These are phyloP conservation scores for Schoenoplectus tabernaemontani DNA, from an alignment of 202 grass and related monocot genomes.

Conservation along the genomic window DNA sequence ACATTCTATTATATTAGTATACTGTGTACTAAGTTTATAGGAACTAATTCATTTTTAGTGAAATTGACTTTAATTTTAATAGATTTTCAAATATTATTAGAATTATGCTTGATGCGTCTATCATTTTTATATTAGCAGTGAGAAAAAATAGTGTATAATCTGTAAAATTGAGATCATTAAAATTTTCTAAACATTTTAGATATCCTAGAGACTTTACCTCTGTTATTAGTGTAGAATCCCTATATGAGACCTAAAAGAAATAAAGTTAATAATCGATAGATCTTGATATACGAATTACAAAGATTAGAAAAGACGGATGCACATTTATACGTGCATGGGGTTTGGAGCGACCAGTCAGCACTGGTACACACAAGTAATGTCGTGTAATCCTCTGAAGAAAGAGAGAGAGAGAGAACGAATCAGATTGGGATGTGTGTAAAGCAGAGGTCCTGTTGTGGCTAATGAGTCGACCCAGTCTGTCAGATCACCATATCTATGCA, in stretches of 20 bases:
- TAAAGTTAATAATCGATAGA: background rate
- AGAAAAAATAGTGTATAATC: no score
- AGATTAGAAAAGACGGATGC: slow-evolving; percentile 15
- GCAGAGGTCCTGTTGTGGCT: background rate
- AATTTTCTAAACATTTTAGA: no score
- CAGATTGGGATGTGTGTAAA: slow-evolving; percentile 17
- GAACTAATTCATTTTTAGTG: no score
- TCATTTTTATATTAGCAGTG: no score
- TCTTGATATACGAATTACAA: slow-evolving; percentile 7
- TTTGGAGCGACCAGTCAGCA: slow-evolving; percentile 4
- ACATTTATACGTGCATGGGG: slow-evolving; percentile 6
- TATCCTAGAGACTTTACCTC: no score
- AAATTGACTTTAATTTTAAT: no score
- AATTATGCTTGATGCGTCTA: no score
- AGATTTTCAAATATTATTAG: no score
- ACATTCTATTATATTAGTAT: no score
- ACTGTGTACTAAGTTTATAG: no score
- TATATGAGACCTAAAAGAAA: slow-evolving; percentile 5
- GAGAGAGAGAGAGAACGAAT: background rate
- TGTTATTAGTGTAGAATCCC: slow-evolving; percentile 17
- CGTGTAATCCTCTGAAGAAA: background rate
- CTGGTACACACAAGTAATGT: slow-evolving; percentile 8
- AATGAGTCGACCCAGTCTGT: background rate
- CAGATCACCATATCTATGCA: background rate
- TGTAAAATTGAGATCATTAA: no score